Base-by-base conservation (phyloP, 164 flowering plant species). In the Dillenia suffruticosa region DNA sequence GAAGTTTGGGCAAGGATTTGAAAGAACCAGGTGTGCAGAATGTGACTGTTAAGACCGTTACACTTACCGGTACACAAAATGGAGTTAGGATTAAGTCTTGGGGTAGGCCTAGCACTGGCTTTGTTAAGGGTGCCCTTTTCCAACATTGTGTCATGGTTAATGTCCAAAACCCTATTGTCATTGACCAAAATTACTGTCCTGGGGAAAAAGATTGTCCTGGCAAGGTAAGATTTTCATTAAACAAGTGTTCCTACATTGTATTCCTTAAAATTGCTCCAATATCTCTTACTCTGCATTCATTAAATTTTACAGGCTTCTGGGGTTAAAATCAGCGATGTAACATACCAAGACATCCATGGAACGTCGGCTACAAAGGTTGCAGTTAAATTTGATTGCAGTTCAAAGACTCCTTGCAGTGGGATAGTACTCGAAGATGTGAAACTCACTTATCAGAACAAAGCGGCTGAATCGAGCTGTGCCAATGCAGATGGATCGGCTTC, bases 101-200 rank as follows among this genome's bases (percentile, higher is more conserved):
- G 92, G 94, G 70, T 8, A 75, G 88, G 58, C 79, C 85, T 5
- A 86, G 90, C 70, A 82, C 15, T 12, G 84, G 86, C 0, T 88
- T 86, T 57, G 95, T 79, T 1, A 71, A 46, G n/a, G 63, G 72
- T 8, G 79, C 86, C 10, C 26, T 68, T 5, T 90, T 80, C 70
- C 76, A 84, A 46, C 69, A 84, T 40, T 66, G 55, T 9, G 16
- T 62, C 8, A 85, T 88, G 87, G 51, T 15, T 0, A 69, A 81
- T 64, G 87, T 80, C 49, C 44, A 73, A 44, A 82, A 86, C 54
- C 96, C 92, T 46, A 84, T 90, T 8, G 43, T 88, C 8, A 86
- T 90, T 7, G 90, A 86, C 62, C 92, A 90, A 66, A 70, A 81
- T 52, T 88, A 88, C 68, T 90, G 97, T 62, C 94, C 94, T 12